Conservation (phyloP, 1,139 yeast species). For the Sugiyamaella neomexicana region DNA sequence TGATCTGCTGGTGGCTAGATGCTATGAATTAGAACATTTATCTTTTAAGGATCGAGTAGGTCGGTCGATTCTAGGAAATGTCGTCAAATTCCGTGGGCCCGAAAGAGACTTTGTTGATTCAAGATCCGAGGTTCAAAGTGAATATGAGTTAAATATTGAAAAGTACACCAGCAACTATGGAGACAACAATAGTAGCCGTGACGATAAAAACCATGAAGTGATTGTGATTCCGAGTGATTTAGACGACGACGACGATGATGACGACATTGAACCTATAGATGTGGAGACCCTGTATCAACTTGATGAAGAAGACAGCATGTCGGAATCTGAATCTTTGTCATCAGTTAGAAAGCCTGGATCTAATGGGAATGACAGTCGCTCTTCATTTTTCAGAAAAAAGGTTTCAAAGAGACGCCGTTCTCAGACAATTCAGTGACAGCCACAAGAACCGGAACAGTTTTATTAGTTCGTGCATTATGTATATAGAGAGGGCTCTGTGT, state of each 20-base stretch:
- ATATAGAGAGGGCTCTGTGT: not conserved
- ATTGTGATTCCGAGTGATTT: conserved; percentile 13
- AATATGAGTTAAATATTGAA: conserved; percentile 9
- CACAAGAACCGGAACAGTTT: too few relatives aligned
- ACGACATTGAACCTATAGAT: not conserved
- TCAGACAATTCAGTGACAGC: too few relatives aligned
- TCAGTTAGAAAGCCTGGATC: too few relatives aligned
- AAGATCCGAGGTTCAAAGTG: conserved; percentile 38
- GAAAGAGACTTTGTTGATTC: conserved; percentile 81
- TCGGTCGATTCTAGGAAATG: conserved; percentile 75
- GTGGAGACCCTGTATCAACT: not conserved
- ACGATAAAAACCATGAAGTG: not conserved
- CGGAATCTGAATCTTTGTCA: not conserved
- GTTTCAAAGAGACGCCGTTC: too few relatives aligned
- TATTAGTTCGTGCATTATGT: not conserved
- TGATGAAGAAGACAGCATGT: not conserved
- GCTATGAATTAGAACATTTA: conserved; percentile 48
- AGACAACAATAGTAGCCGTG: not conserved
- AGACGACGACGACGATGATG: conserved; percentile 1
- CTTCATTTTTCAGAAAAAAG: too few relatives aligned
- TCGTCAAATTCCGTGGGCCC: conserved; percentile 72
- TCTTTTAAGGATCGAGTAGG: conserved; percentile 69
- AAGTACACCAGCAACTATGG: conserved; percentile 1
- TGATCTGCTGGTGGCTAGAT: conserved; percentile 57
- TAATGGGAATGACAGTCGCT: not conserved